Percentiles rank a stretch among this genome's conserved stretches.
phyloP scores from a whole-genome alignment of 2,329 filamentous ascomycete genomes.

The Acrocalymma vagum region DNA sequence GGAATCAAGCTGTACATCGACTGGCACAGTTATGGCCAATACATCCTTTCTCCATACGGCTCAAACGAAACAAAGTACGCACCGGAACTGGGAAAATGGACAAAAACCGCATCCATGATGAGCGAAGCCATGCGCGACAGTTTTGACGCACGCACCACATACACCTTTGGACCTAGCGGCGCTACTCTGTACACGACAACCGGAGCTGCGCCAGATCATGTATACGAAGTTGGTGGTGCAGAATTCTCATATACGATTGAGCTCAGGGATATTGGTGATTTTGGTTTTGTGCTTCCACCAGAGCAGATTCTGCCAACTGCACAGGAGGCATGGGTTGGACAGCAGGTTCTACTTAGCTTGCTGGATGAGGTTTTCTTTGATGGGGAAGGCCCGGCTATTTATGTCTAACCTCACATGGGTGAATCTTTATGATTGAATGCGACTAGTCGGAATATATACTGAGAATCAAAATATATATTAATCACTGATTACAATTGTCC shows the following conservation, averaged over 20 bases:
- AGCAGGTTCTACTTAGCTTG: conserved; percentile 30
- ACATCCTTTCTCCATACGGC: conserved; percentile 66
- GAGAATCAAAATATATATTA: too few relatives aligned
- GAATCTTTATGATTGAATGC: too few relatives aligned
- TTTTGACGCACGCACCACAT: conserved; percentile 38
- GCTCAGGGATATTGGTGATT: conserved; percentile 56
- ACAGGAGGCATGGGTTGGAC: conserved; percentile 56
- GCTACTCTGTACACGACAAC: conserved; percentile 67
- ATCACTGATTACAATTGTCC: too few relatives aligned
- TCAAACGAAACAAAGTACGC: conserved; percentile 61
- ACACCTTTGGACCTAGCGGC: conserved; percentile 60
- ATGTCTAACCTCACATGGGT: too few relatives aligned
- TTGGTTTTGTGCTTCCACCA: conserved; percentile 60
- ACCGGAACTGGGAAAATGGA: conserved; percentile 59
- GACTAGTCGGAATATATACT: too few relatives aligned
- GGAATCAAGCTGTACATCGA: conserved; percentile 70
- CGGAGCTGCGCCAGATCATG: conserved; percentile 53
- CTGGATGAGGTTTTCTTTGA: conserved; percentile 40
- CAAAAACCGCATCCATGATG: conserved; percentile 56
- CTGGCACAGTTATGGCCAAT: conserved; percentile 69
- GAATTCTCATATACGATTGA: conserved; percentile 57
- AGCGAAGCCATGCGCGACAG: conserved; percentile 61
- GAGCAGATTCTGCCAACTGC: conserved; percentile 56
- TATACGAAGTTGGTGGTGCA: conserved; percentile 49
- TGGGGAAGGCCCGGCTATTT: conserved; percentile 27